Percentiles rank a stretch among this genome's conserved stretches.
phyloP scores from a whole-genome alignment of 2,329 filamentous ascomycete genomes.

The Aureobasidium sp. region DNA sequence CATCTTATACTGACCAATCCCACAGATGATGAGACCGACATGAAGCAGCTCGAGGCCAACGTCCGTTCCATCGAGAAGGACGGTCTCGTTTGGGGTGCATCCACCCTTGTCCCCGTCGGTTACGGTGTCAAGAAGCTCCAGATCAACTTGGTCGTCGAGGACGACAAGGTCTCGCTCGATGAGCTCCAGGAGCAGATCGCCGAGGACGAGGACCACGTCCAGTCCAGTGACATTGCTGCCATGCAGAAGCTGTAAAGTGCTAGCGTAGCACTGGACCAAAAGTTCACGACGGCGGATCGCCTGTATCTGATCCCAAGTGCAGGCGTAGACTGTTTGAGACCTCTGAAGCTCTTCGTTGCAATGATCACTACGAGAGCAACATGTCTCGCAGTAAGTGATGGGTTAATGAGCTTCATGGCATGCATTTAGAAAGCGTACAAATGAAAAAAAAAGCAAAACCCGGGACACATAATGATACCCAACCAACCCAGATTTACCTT shows the following conservation, averaged over 20 bases:
- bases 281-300: neutral
- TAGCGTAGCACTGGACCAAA: conserved; percentile 1
- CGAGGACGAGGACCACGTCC: conserved; percentile 87
- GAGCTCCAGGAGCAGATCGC: conserved; percentile 83
- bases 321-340: neutral
- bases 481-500: neutral
- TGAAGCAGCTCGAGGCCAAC: conserved; percentile 68
- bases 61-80: conserved; percentile 84
- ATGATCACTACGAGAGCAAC: neutral
- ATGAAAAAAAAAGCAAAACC: conserved; percentile 12
- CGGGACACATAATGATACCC: conserved; percentile 12
- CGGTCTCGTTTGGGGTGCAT: conserved; percentile 91
- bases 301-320: conserved; percentile 2
- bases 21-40: conserved; percentile 84
- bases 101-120: conserved; percentile 80
- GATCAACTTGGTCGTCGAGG: conserved; percentile 96
- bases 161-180: conserved; percentile 83
- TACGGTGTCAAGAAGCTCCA: conserved; percentile 99
- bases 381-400: conserved; percentile 10
- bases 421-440: conserved; percentile 15
- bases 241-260: conserved; percentile 80
- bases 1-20: conserved; percentile 19
- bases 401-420: conserved; percentile 15
- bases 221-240: conserved; percentile 83
- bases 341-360: neutral